Evolutionary conservation across 331 rosid species (phyloP), one percentile per base, ranked within the genome.

Genomic region (Stylosanthes scabra): DNA sequence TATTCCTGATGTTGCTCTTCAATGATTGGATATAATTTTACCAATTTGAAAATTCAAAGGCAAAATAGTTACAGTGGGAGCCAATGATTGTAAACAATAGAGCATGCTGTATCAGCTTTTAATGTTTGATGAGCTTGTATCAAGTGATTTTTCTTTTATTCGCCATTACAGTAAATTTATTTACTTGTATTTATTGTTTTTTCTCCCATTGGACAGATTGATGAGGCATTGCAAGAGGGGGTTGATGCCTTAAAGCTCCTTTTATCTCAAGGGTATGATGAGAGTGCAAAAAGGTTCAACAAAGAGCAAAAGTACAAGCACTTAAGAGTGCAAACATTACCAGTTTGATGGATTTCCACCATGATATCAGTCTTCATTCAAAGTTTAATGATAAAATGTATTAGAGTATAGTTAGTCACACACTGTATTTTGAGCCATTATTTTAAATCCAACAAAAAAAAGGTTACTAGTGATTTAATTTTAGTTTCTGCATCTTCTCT

Each of bases 251-350:
- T 94, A 87, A 88, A 89, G 84, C 42, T 63, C 45, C 77, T 88
- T 63, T 49, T 89, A 55, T 83, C 81, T 10, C 82, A 70, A 76
- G 97, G 96, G 54, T 79, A 85, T 69, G 64, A 70, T 3, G 84
- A 83, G 82, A 83, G 88, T 66, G 89, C 89, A 12, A 72, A 89
- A 72, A 65, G 87, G 77, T 93, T 91, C 81, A 93, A 91, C 86
- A 66, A 70, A 9, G 94, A 91, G 72, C 94, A 91, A 70, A 93
- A 93, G 76, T 89, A 88, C 82, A 93, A 89, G 83, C 96, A 91
- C 84, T 49, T 89, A 2, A 79, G 92, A 83, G 66, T 87, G 74
- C 92, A 86, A 76, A 86, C 83, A 0, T 74, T 84, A 71, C 82
- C 88, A 65, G 86, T 84, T 28, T 81, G 76, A 75, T 14, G 41